Conservation (phyloP, 2,329 filamentous ascomycete genomes). For the Verticillium isaacii region DNA sequence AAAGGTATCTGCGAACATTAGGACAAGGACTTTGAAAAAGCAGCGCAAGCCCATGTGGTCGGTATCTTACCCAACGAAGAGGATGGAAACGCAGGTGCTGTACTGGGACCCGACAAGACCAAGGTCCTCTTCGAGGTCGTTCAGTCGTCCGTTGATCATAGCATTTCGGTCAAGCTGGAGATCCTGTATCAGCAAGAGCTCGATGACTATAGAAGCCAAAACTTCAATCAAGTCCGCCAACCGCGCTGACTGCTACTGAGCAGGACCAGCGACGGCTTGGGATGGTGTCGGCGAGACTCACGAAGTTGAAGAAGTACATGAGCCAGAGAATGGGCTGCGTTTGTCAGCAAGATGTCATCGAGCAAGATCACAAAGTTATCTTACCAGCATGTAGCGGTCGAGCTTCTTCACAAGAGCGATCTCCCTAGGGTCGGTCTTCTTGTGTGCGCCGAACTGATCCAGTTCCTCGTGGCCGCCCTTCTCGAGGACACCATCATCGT, state of each 20-base stretch:
- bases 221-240: too few species aligned
- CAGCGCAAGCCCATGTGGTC: too few species aligned
- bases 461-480: conserved; percentile 13
- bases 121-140: conserved; percentile 20
- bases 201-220: neutral
- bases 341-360: neutral
- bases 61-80: conserved; percentile 9
- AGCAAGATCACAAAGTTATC: neutral
- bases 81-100: conserved; percentile 18
- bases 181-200: neutral
- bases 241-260: too few species aligned
- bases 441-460: conserved; percentile 32
- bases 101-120: conserved; percentile 20
- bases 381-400: conserved; percentile 26
- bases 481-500: conserved; percentile 8
- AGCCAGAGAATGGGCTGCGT: conserved; percentile 12
- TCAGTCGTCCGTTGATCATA: conserved; percentile 22
- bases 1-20: conserved; percentile 6
- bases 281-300: neutral
- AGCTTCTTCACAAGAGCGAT: conserved; percentile 29
- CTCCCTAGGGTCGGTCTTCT: conserved; percentile 32
- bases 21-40: neutral
- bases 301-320: conserved; percentile 19
- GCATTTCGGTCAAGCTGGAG: conserved; percentile 20
- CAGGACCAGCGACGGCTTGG: neutral